A percentile compares a stretch with the other conserved stretches of the same genome.
These are phyloP conservation scores for Trichoderma guizhouense DNA, from an alignment of 2,329 filamentous ascomycete species.

Conservation along the genomic window DNA sequence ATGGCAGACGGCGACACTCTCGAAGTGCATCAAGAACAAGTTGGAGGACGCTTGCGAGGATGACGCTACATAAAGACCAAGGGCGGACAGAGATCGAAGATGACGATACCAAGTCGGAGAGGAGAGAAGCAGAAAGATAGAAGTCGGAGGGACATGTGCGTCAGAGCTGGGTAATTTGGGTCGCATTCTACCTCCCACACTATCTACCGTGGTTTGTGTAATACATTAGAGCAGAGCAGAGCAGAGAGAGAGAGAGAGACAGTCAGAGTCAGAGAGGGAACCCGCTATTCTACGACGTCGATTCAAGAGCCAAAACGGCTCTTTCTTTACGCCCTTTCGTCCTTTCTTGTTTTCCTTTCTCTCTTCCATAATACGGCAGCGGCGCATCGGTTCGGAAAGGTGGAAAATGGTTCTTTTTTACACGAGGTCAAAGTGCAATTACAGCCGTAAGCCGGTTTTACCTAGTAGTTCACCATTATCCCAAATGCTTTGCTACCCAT, in stretches of 20 bases:
- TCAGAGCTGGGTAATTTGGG: constrained; percentile 9
- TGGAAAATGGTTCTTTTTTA: background rate
- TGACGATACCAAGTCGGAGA: background rate
- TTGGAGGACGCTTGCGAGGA: constrained; percentile 61
- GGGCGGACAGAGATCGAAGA: background rate
- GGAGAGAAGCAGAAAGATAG: background rate
- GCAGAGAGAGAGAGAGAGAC: background rate
- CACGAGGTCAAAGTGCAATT: constrained; percentile 1
- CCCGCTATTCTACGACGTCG: constrained; percentile 1
- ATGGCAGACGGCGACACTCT: constrained; percentile 96
- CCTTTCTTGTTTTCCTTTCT: background rate
- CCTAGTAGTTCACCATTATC: background rate
- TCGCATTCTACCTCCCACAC: constrained; percentile 1
- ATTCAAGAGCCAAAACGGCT: background rate
- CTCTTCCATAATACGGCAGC: background rate
- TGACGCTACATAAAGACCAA: background rate
- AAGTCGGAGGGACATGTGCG: background rate
- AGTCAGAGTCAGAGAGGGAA: background rate
- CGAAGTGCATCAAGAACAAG: constrained; percentile 97
- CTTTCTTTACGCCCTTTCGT: background rate
- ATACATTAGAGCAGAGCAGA: constrained; percentile 6
- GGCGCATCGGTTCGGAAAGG: background rate
- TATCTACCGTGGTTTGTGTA: constrained; percentile 14
- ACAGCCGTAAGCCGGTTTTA: constrained; percentile 5
- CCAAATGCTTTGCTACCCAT: constrained; percentile 1